phyloP scores from a whole-genome alignment of 2,329 filamentous ascomycete genomes.

The Talaromyces sp. region DNA sequence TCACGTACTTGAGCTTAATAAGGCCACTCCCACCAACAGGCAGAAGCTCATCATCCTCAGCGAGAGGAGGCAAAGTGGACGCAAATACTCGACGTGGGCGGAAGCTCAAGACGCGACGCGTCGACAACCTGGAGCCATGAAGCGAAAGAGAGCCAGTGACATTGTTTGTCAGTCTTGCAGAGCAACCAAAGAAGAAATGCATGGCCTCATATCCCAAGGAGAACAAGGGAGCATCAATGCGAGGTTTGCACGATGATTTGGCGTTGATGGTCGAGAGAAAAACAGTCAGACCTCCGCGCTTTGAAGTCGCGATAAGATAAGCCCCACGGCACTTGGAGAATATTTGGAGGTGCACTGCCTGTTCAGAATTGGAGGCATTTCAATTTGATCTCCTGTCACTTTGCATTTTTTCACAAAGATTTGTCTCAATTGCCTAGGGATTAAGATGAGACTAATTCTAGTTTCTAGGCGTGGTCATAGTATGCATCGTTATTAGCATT shows the following conservation, averaged over 20 bases:
- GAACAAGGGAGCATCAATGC: background rate
- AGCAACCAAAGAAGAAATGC: background rate
- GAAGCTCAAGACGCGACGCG: constrained; percentile 5
- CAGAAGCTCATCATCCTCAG: constrained; percentile 8
- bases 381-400: background rate
- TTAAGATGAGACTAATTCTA: background rate
- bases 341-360: no score
- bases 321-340: background rate
- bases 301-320: constrained; percentile 2
- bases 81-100: constrained; percentile 4
- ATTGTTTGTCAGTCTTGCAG: background rate
- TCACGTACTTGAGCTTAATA: constrained; percentile 4
- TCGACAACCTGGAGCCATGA: background rate
- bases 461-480: background rate
- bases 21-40: constrained; percentile 11
- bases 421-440: background rate
- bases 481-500: background rate
- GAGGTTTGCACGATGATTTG: background rate
- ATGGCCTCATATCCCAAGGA: background rate
- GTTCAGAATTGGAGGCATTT: background rate
- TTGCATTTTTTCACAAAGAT: background rate
- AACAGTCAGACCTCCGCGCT: background rate
- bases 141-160: background rate
- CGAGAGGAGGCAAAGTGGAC: constrained; percentile 1
- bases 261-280: background rate